These are phyloP conservation scores for Ceratocystis smalleyi DNA, from an alignment of 2,329 filamentous ascomycete genomes.

Conservation along the genomic window DNA sequence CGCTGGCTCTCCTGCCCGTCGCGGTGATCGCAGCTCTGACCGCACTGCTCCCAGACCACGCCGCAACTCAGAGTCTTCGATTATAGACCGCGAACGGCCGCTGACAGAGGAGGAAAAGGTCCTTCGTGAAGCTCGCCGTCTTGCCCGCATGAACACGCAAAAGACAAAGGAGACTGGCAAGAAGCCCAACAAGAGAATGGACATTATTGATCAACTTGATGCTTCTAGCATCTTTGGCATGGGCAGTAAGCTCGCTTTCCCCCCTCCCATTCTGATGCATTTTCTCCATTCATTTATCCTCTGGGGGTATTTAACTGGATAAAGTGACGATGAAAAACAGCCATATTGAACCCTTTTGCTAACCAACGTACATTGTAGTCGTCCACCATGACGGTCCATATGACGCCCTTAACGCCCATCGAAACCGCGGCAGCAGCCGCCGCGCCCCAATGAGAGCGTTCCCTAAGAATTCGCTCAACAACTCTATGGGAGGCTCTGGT, in stretches of 20 bases:
- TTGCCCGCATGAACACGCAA: slow-evolving; percentile 34
- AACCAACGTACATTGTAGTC: slow-evolving; percentile 37
- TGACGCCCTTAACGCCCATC: slow-evolving; percentile 86
- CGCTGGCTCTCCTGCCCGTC: slow-evolving; percentile 46
- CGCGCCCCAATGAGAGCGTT: slow-evolving; percentile 94
- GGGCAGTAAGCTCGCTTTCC: slow-evolving; percentile 49
- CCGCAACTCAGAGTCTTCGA: slow-evolving; percentile 67
- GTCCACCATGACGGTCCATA: slow-evolving; percentile 98
- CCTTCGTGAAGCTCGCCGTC: slow-evolving; percentile 32
- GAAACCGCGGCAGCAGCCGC: slow-evolving; percentile 69
- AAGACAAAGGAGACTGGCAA: slow-evolving; percentile 31
- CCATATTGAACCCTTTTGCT: slow-evolving; percentile 11
- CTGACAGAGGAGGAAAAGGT: slow-evolving; percentile 46
- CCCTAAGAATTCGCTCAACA: slow-evolving; percentile 82
- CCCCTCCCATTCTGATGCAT: neutral
- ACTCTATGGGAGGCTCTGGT: slow-evolving; percentile 73
- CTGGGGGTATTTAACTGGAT: too few species aligned
- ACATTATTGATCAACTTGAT: slow-evolving; percentile 93
- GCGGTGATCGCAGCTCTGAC: slow-evolving; percentile 27
- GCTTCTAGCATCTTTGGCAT: slow-evolving; percentile 91
- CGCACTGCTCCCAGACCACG: slow-evolving; percentile 35
- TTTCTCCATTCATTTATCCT: neutral
- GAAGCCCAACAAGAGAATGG: slow-evolving; percentile 42
- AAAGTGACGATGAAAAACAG: too few species aligned
- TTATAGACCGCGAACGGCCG: slow-evolving; percentile 44